Base-by-base conservation (phyloP, 768 basidiomycete genomes). In the Auriscalpium microsporum region DNA sequence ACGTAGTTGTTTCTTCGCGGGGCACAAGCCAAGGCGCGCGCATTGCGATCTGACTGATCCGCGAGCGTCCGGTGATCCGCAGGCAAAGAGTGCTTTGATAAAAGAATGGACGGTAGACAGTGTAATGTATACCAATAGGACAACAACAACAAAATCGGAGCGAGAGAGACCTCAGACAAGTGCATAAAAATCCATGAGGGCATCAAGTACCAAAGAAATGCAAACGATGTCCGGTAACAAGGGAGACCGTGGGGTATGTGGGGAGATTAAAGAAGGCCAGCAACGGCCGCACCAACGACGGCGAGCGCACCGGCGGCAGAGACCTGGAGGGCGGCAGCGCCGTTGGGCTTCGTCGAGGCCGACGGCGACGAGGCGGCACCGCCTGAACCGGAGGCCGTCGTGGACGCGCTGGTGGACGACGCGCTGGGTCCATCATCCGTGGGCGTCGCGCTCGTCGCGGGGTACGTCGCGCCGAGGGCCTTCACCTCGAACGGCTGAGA, bases 401-500 rank as follows among this genome's bases (percentile, higher is more conserved):
- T 34, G 5, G 57, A 48, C 5, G 23, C 46, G 8, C 40, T 17
- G 14, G 40, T 4, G 17, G 46, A n/a, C 46, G 46, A n/a, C 14
- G 46, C 40, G 17, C 54, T 56, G 35, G 65, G 49, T 10, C 64
- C 59, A 5, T 65, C 44, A 28, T 58, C 61, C 5, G 71, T 60
- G 19, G 70, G 64, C 16, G 71, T 65, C 13, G 72, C 67, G 17
- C 69, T 62, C 17, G 78, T 55, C 4, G 67, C 48, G 10, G 83
- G 81, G 62, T 81, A 87, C 11, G 72, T 8, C 37, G 84, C 73
- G 50, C 81, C 81, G 35, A 70, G 57, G 7, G 82, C 64, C 65
- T 82, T 80, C 67, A 90, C 75, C 65, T 81, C 78, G 67, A 90
- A 90, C 4, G 69, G 65, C 54, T 74, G 48, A 28, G 83, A 80